These are phyloP conservation scores for Coprinopsis strossmayeri DNA, from an alignment of 768 basidiomycete genomes.

Conservation along the genomic window DNA sequence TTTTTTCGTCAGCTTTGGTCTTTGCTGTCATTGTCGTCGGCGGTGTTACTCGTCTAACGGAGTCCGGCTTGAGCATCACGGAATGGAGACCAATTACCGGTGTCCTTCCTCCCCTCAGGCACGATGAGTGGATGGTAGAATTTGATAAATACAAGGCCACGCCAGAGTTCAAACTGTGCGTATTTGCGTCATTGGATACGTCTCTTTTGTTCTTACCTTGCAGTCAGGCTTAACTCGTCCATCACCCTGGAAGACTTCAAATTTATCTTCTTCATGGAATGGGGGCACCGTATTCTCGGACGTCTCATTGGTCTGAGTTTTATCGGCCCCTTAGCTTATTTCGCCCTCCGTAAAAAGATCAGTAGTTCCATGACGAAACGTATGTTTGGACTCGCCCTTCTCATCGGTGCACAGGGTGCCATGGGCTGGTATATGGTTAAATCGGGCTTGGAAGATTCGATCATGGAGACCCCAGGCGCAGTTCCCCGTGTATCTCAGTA, in stretches of 20 bases:
- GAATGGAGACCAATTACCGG: constrained; percentile 97
- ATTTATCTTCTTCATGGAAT: constrained; percentile 97
- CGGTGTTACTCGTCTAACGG: constrained; percentile 93
- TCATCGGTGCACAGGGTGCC: constrained; percentile 87
- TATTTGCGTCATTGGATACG: constrained; percentile 10
- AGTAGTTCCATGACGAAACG: constrained; percentile 53
- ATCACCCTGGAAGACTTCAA: constrained; percentile 91
- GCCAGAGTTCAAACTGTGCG: constrained; percentile 93
- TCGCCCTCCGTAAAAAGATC: constrained; percentile 63
- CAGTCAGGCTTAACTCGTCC: constrained; percentile 73
- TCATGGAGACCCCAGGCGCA: constrained; percentile 73
- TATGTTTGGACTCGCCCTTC: constrained; percentile 63
- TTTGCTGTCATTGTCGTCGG: constrained; percentile 93
- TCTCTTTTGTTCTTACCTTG: constrained; percentile 1
- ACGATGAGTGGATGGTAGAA: constrained; percentile 76
- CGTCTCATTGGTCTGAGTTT: constrained; percentile 81
- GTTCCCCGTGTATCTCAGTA: constrained; percentile 97
- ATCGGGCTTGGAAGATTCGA: constrained; percentile 82
- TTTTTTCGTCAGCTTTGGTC: constrained; percentile 78
- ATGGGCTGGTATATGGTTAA: constrained; percentile 99
- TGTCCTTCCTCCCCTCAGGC: constrained; percentile 72
- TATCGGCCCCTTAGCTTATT: constrained; percentile 80
- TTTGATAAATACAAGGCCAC: constrained; percentile 93
- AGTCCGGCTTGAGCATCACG: constrained; percentile 95
- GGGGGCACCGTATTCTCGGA: constrained; percentile 90